Percentiles rank a stretch among this genome's conserved stretches.
phyloP scores from a whole-genome alignment of 139 green algal genomes.

The Ulvella scutata region DNA sequence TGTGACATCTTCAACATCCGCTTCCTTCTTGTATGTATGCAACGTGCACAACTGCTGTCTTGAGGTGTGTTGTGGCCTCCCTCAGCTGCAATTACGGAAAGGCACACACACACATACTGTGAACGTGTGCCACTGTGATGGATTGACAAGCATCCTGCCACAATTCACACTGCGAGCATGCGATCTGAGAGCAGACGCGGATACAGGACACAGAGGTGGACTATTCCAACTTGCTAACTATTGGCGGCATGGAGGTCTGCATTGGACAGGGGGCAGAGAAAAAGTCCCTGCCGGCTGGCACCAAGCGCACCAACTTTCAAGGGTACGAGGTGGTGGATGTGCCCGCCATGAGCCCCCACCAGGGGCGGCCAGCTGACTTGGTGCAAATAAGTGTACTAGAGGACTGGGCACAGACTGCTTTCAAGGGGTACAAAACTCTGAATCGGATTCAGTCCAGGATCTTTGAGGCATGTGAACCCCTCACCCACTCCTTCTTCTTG shows the following conservation, averaged over 20 bases:
- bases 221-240: constrained; percentile 2
- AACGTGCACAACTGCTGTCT: no score
- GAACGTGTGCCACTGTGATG: not conserved
- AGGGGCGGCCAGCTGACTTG: constrained; percentile 16
- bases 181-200: not conserved
- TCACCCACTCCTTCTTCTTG: no score
- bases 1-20: no score
- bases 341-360: constrained; percentile 39
- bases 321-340: constrained; percentile 81
- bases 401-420: constrained; percentile 67
- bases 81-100: constrained; percentile 33
- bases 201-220: not conserved
- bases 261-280: constrained; percentile 1
- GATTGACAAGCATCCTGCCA: not conserved
- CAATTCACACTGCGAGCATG: no score
- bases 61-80: no score
- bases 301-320: constrained; percentile 11
- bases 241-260: not conserved
- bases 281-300: constrained; percentile 23
- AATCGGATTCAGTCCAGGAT: constrained; percentile 92
- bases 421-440: constrained; percentile 82
- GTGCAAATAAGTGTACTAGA: constrained; percentile 59
- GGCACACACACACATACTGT: constrained; percentile 22
- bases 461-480: constrained; percentile 25
- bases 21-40: no score